Conservation (phyloP, 2,329 filamentous ascomycete genomes). For the Shiraia bambusicola region DNA sequence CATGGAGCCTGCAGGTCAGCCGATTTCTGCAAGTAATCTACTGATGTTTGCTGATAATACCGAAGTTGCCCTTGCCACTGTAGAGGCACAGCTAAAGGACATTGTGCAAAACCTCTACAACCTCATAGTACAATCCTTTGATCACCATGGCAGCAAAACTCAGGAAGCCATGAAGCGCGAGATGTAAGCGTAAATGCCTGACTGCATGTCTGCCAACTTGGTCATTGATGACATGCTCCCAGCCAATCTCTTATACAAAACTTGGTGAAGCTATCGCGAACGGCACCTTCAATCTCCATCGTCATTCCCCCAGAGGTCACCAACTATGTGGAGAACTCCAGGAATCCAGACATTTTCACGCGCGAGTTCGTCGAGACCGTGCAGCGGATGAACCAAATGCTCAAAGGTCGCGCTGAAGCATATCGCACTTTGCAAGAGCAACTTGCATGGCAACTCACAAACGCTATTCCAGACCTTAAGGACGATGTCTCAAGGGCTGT, state of each 20-base stretch:
- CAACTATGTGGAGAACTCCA: conserved; percentile 62
- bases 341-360: conserved; percentile 68
- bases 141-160: conserved; percentile 59
- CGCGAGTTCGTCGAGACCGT: conserved; percentile 66
- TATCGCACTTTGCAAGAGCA: conserved; percentile 61
- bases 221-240: conserved; percentile 1
- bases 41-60: conserved; percentile 1
- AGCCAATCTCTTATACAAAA: conserved; percentile 56
- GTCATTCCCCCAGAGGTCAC: conserved; percentile 63
- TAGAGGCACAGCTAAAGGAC: conserved; percentile 58
- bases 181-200: conserved; percentile 46
- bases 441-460: conserved; percentile 59
- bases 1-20: conserved; percentile 10
- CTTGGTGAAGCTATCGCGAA: conserved; percentile 55
- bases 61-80: conserved; percentile 20
- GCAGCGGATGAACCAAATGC: conserved; percentile 62
- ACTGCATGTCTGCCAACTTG: not conserved
- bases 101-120: conserved; percentile 65
- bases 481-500: conserved; percentile 56
- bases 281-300: conserved; percentile 52
- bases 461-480: conserved; percentile 59
- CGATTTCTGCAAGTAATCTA: not conserved
- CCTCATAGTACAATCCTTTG: conserved; percentile 59
- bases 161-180: conserved; percentile 60
- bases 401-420: conserved; percentile 62